phyloP scores from a whole-genome alignment of 805 yeast species.

The Candida maltosa region DNA sequence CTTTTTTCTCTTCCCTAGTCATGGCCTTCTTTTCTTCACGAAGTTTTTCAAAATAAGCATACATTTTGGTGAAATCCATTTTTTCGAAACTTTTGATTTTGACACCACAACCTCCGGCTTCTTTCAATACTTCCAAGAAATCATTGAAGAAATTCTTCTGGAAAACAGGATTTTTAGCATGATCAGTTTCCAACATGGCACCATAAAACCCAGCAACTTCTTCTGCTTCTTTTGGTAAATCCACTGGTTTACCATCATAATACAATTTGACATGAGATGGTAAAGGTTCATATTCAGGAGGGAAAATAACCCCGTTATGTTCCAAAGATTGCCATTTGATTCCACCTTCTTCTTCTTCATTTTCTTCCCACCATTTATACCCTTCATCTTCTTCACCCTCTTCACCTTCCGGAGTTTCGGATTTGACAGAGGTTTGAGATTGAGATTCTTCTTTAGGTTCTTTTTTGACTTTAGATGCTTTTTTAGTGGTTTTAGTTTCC shows the following conservation, averaged over 20 bases:
- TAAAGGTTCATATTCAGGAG: slow-evolving; percentile 86
- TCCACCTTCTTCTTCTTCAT: slow-evolving; percentile 65
- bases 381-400: slow-evolving; percentile 46
- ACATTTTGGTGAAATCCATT: slow-evolving; percentile 78
- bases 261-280: slow-evolving; percentile 73
- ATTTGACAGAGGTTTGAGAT: slow-evolving; percentile 4
- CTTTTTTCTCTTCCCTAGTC: slow-evolving; percentile 72
- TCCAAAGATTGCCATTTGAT: slow-evolving; percentile 83
- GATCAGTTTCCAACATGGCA: slow-evolving; percentile 84
- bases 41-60: slow-evolving; percentile 62
- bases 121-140: slow-evolving; percentile 64
- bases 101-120: slow-evolving; percentile 72
- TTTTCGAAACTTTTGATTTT: slow-evolving; percentile 59
- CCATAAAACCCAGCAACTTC: slow-evolving; percentile 96
- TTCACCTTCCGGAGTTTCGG: slow-evolving; percentile 7
- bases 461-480: slow-evolving; percentile 7
- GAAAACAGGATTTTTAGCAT: slow-evolving; percentile 81
- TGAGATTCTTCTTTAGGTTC: slow-evolving; percentile 1
- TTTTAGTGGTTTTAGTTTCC: slow-evolving; percentile 2
- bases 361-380: slow-evolving; percentile 84
- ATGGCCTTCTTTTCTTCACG: slow-evolving; percentile 71
- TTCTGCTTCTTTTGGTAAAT: slow-evolving; percentile 78
- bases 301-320: slow-evolving; percentile 90
- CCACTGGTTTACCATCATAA: slow-evolving; percentile 75
- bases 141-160: slow-evolving; percentile 85